Base-by-base conservation (phyloP, 225 moss, liverwort and hornwort genomes). In the Physcomitrium patens region DNA sequence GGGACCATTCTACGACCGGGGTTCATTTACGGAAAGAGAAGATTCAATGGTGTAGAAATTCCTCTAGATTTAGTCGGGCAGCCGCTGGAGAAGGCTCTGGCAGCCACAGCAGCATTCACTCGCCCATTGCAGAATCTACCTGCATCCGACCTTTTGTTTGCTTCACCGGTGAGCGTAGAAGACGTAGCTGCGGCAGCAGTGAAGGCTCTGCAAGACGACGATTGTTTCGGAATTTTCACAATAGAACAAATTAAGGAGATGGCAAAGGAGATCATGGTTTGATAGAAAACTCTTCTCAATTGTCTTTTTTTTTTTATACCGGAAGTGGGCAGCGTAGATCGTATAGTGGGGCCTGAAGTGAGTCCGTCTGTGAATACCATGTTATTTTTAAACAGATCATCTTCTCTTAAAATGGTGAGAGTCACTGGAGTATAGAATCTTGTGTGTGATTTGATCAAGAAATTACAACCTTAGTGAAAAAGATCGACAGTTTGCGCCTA, bases 191-290 rank as follows among this genome's bases (percentile, higher is more conserved):
- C 77, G 18, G 97, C 97, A 48, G 90, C 90, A 45, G 14, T 97
- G 12, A 85, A 76, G 53, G 90, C 97, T 20, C 60, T 93, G 53
- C 81, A 82, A 64, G 91, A 94, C 82, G 94, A 93, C 74, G 74
- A 79, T 8, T 76, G 85, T 53, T 90, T 92, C 65, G 97, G 97
- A 60, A 80, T 89, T 45, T 86, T 94, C 19, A 84, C 68, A 22
- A 91, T 97, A 68, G 86, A 87, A 70, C 93, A 97, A 83, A 97
- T 97, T 49, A 94, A 92, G 74, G 91, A 91, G 73, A 90, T 87
- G 74, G 96, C 96, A 43, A 84, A 76, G 75, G 81, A 37, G 31
- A 7, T 3, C 5, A 37, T 2, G 31, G 31, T 37, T 37, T 37
- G 31, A 37, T 37, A 37, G 31, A 37, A 37, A 37, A 37, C 31